Conservation (phyloP, 179 eudicot species). For the Amaranthus tricolor region DNA sequence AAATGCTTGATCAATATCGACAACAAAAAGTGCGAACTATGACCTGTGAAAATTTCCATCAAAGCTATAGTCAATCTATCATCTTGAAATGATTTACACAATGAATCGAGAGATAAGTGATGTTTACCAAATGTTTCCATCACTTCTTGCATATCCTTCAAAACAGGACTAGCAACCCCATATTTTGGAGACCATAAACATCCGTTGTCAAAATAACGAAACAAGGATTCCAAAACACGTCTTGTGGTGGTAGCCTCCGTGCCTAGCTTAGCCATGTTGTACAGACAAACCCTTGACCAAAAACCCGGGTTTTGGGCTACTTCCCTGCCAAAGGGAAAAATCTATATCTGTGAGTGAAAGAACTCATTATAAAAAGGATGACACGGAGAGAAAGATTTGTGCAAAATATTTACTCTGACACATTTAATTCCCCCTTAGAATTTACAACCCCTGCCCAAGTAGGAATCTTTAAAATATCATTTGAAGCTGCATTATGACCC, state of each 20-base stretch:
- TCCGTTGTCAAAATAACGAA: conserved; percentile 80
- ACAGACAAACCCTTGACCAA: conserved; percentile 93
- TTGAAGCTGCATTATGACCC: conserved; percentile 45
- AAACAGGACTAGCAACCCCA: conserved; percentile 83
- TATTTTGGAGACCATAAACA: conserved; percentile 63
- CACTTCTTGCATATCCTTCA: conserved; percentile 78
- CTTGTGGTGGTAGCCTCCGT: conserved; percentile 94
- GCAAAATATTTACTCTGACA: conserved; percentile 52
- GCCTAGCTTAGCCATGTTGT: conserved; percentile 93
- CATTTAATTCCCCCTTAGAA: conserved; percentile 69
- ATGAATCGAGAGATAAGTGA: conserved; percentile 3
- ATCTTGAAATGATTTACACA: background rate
- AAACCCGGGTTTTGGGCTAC: conserved; percentile 67
- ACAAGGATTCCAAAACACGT: conserved; percentile 83
- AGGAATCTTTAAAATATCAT: conserved; percentile 50
- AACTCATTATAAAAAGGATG: conserved; percentile 14
- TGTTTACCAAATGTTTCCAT: conserved; percentile 77
- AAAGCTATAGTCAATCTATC: conserved; percentile 9
- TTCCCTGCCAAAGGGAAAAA: conserved; percentile 50
- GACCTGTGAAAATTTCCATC: conserved; percentile 49
- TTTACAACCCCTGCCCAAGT: conserved; percentile 75
- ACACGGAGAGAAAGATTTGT: conserved; percentile 1
- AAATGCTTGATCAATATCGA: conserved; percentile 87
- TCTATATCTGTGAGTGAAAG: background rate
- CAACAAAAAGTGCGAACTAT: conserved; percentile 73